phyloP scores from a whole-genome alignment of 768 basidiomycete species.

The Lentinus brumalis region DNA sequence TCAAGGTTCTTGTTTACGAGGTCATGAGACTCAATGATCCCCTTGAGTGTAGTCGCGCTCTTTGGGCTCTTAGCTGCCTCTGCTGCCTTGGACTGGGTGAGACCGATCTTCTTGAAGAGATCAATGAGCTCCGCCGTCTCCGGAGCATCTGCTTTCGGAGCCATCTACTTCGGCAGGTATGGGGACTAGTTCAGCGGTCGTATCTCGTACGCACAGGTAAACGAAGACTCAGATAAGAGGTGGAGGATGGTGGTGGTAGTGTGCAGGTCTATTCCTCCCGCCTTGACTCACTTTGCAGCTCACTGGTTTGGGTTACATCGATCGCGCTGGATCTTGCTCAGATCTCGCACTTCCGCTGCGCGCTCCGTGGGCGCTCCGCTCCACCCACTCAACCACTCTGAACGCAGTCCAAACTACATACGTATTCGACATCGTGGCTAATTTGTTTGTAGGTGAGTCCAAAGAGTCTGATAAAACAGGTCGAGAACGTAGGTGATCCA shows the following conservation, averaged over 20 bases:
- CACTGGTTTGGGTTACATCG: slow-evolving; percentile 1
- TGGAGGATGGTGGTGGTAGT: not conserved
- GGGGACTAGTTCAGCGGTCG: not conserved
- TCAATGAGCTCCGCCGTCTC: slow-evolving; percentile 43
- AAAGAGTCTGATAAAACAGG: not conserved
- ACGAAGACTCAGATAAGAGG: not conserved
- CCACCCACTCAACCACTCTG: not conserved
- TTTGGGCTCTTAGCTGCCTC: slow-evolving; percentile 85
- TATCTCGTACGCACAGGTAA: not conserved
- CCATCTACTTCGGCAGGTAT: slow-evolving; percentile 7
- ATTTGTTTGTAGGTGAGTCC: not conserved
- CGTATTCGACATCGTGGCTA: not conserved
- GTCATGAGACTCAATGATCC: slow-evolving; percentile 62
- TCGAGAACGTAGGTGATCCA: too few species aligned
- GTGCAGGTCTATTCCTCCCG: not conserved
- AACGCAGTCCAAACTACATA: not conserved
- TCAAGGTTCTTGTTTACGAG: slow-evolving; percentile 54
- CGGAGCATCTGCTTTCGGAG: slow-evolving; percentile 29
- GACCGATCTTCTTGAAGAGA: slow-evolving; percentile 77
- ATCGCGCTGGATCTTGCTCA: not conserved
- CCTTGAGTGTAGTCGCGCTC: slow-evolving; percentile 67
- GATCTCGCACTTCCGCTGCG: not conserved
- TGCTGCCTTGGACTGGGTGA: slow-evolving; percentile 73
- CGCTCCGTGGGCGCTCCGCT: slow-evolving; percentile 2
- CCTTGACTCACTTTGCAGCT: not conserved